These are phyloP conservation scores for Xylaria hypoxylon DNA, from an alignment of 2,329 filamentous ascomycete genomes.

Conservation along the genomic window DNA sequence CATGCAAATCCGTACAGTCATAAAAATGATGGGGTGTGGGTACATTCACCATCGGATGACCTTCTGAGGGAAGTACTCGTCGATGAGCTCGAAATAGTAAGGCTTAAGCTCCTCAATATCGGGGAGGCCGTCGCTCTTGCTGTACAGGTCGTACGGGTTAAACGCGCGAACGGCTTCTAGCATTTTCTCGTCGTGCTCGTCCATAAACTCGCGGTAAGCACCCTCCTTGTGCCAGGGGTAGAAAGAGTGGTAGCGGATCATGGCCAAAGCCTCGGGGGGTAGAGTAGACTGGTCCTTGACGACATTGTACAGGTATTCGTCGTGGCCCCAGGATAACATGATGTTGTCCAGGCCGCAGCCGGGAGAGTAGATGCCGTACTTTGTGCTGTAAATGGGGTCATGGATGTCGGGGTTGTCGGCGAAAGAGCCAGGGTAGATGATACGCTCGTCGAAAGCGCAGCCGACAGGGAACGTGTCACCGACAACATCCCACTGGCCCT, in stretches of 20 bases:
- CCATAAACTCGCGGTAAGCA: slow-evolving; percentile 86
- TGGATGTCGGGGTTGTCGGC: slow-evolving; percentile 77
- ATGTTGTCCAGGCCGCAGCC: slow-evolving; percentile 87
- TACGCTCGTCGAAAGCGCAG: slow-evolving; percentile 77
- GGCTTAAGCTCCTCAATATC: slow-evolving; percentile 82
- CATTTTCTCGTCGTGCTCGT: slow-evolving; percentile 82
- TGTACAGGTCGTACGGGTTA: slow-evolving; percentile 92
- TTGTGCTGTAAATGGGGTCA: slow-evolving; percentile 78
- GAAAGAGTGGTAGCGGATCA: slow-evolving; percentile 94
- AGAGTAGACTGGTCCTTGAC: slow-evolving; percentile 84
- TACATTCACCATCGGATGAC: slow-evolving; percentile 73
- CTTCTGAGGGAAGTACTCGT: slow-evolving; percentile 78
- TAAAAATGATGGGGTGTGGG: neutral
- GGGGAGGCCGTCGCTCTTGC: slow-evolving; percentile 86
- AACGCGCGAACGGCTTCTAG: slow-evolving; percentile 84
- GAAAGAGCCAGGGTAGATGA: slow-evolving; percentile 87
- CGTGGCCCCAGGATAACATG: slow-evolving; percentile 91
- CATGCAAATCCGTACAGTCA: slow-evolving; percentile 7
- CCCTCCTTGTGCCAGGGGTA: slow-evolving; percentile 90
- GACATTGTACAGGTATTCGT: slow-evolving; percentile 89
- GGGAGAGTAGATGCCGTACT: slow-evolving; percentile 81
- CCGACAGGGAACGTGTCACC: slow-evolving; percentile 87
- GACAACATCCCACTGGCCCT: slow-evolving; percentile 93
- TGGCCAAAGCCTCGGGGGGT: slow-evolving; percentile 84
- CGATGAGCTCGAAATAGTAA: slow-evolving; percentile 79